Percentiles rank a stretch among this genome's conserved stretches.
Conservation (phyloP, 208 protist species). For the Leishmania tarentolae region DNA sequence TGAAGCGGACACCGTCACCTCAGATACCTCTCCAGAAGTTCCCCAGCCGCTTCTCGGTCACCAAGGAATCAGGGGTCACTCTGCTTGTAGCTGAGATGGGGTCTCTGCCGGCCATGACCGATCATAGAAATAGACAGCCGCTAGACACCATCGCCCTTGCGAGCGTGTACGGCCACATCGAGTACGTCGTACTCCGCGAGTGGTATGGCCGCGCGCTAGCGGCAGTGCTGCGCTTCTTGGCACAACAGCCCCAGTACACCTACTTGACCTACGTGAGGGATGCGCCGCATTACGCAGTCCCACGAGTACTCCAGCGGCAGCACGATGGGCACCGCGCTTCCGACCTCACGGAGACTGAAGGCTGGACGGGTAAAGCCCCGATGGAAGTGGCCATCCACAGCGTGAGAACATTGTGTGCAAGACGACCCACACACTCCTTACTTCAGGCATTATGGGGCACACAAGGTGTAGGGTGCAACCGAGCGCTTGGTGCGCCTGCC, state of each 20-base stretch:
- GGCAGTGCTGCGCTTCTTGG: constrained; percentile 27
- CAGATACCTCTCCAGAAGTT: not conserved
- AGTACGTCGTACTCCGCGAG: constrained; percentile 24
- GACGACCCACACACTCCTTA: not conserved
- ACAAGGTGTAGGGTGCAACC: not conserved
- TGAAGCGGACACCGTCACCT: not conserved
- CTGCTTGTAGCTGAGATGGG: not conserved
- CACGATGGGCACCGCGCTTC: not conserved
- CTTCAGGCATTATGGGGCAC: not conserved
- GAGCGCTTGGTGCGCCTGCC: not conserved
- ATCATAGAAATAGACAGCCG: not conserved
- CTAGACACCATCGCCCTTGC: not conserved
- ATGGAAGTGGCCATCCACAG: not conserved
- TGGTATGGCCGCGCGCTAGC: constrained; percentile 31
- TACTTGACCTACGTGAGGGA: constrained; percentile 12
- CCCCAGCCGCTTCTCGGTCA: not conserved
- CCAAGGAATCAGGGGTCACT: not conserved
- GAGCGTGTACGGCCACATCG: constrained; percentile 18
- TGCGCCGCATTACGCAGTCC: constrained; percentile 12
- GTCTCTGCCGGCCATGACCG: not conserved
- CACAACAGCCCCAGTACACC: constrained; percentile 15
- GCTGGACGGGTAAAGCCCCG: not conserved
- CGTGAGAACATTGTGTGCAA: not conserved
- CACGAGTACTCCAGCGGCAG: not conserved
- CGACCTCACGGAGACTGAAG: not conserved